These are phyloP conservation scores for Penicillium diatomitis DNA, from an alignment of 495 filamentous ascomycete genomes.

Conservation along the genomic window DNA sequence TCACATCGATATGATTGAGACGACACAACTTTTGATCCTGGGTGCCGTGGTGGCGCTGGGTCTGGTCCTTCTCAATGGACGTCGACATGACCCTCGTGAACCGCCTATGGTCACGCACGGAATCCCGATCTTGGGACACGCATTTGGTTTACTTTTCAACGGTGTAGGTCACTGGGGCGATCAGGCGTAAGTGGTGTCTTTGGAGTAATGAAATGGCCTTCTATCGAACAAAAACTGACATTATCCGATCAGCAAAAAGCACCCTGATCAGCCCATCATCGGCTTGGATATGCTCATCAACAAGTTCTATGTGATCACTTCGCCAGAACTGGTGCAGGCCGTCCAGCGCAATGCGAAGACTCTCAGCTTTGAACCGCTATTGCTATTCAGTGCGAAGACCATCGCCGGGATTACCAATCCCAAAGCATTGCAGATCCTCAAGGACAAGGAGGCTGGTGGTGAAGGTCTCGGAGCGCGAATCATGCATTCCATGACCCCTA, in stretches of 20 bases:
- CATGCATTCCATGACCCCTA: slow-evolving; percentile 17
- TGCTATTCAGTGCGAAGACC: slow-evolving; percentile 10
- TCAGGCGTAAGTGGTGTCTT: slow-evolving; percentile 4
- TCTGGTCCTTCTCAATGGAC: slow-evolving; percentile 2
- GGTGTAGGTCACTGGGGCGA: slow-evolving; percentile 27
- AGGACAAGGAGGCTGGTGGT: slow-evolving; percentile 11
- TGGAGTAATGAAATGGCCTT: neutral
- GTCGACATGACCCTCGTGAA: slow-evolving; percentile 30
- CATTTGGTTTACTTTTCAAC: slow-evolving; percentile 28
- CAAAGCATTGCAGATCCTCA: slow-evolving; percentile 9
- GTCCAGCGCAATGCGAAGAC: slow-evolving; percentile 33
- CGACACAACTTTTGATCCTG: slow-evolving; percentile 3
- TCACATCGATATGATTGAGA: slow-evolving; percentile 7
- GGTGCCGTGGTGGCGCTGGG: slow-evolving; percentile 6
- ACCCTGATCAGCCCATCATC: slow-evolving; percentile 27
- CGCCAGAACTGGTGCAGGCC: slow-evolving; percentile 28
- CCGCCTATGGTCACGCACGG: slow-evolving; percentile 27
- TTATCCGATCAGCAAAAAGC: slow-evolving; percentile 7
- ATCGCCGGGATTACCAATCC: slow-evolving; percentile 11
- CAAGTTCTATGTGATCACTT: slow-evolving; percentile 37
- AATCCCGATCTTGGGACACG: slow-evolving; percentile 39
- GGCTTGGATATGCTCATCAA: slow-evolving; percentile 30
- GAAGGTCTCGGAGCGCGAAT: slow-evolving; percentile 8
- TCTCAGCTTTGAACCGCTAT: slow-evolving; percentile 33
- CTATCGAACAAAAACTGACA: neutral